Evolutionary conservation across 2,329 filamentous ascomycete genomes (phyloP), one percentile per base, ranked within the genome.

Genomic region (Endoconidiophora laricicola): DNA sequence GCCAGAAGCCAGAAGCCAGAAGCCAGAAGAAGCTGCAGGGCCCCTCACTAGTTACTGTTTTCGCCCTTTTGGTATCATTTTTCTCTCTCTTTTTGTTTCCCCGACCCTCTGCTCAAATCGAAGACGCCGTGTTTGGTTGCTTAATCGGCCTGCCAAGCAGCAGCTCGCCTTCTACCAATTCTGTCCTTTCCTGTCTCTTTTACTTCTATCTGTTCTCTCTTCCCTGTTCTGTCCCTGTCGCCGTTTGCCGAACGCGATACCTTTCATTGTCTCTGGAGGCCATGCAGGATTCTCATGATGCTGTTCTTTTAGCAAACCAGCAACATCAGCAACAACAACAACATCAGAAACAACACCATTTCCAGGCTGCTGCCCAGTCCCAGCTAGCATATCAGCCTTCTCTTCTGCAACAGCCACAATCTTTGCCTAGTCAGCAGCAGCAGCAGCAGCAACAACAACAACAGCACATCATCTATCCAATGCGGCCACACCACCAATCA

Each of bases 391-490:
- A 55, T 52, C 69, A 72, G 61, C 54, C 54, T 40, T 58, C 55
- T 48, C 57, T 22, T 46, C 57, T 54, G 53, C 57, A 52, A 47
- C 60, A 55, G 52, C 60, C 22, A 24, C 41, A 26, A 29, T 29
- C 26, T 7, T 10, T 6, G 26, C 26, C 26, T 29, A 10, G 10
- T 29, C 52, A 40, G 33, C 49, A 47, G 47, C 14, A 39, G 40
- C 46, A 37, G 88, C 85, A 91, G 65, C 88, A 94, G 65, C 70
- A 78, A 54, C 14, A 39, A 41, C 46, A 37, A 88, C 85, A 91
- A 65, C 88, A 94, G 65, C 70, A 78, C 54, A 78, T 86, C 61
- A 94, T 94, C 65, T 94, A 94, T 65, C 77, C 84, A 54, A 78
- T 86, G 66, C 79, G 85, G 57, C 78, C 85, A 41, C 78, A 78